These are phyloP conservation scores for Microglena sp. DNA, from an alignment of 139 green algal genomes.

Conservation along the genomic window DNA sequence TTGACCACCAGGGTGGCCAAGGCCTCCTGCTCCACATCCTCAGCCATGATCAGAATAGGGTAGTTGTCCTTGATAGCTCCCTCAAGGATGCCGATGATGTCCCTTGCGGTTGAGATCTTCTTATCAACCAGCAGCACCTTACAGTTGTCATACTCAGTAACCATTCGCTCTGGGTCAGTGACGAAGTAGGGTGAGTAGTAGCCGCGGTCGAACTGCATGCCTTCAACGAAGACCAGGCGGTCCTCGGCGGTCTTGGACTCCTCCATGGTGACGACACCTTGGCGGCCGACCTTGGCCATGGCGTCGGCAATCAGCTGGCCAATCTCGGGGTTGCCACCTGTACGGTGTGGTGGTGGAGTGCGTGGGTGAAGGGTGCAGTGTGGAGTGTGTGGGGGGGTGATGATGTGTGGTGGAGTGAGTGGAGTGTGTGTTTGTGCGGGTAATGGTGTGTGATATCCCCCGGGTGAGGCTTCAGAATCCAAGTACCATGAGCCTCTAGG, in stretches of 20 bases:
- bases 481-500: no score
- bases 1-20: constrained; percentile 98
- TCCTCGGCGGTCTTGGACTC: constrained; percentile 89
- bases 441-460: no score
- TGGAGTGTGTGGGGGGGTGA: no score
- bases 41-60: constrained; percentile 95
- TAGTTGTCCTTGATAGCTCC: constrained; percentile 79
- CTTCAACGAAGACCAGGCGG: constrained; percentile 93
- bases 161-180: constrained; percentile 97
- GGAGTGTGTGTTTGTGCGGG: no score
- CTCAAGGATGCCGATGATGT: constrained; percentile 93
- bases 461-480: no score
- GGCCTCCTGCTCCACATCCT: constrained; percentile 99
- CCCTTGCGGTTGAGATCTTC: constrained; percentile 91
- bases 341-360: no score
- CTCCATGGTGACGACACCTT: constrained; percentile 73
- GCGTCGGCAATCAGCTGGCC: constrained; percentile 90
- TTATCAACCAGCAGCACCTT: constrained; percentile 97
- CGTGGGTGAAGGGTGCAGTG: no score
- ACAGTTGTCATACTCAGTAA: constrained; percentile 69
- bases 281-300: constrained; percentile 66
- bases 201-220: constrained; percentile 98
- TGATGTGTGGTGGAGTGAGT: no score
- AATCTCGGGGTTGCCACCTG: constrained; percentile 76
- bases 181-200: constrained; percentile 99